These are phyloP conservation scores for Echinochloa phyllopogon DNA, from an alignment of 176 grass and related monocot species.

Conservation along the genomic window DNA sequence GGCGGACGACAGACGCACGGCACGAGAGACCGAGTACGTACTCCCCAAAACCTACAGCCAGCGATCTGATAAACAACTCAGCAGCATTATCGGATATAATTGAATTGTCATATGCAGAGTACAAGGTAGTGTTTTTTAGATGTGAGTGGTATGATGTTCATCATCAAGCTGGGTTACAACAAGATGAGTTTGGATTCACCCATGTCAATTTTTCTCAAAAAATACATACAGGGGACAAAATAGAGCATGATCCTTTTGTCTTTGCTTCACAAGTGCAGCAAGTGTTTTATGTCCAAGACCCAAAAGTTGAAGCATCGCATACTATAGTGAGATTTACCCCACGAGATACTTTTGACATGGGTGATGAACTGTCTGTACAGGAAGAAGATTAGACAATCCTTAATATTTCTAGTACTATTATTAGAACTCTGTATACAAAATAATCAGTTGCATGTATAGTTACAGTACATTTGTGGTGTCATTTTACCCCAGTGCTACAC, in stretches of 20 bases:
- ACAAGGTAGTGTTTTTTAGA: background rate
- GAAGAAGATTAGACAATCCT: no score
- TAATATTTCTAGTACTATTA: no score
- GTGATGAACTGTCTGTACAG: no score
- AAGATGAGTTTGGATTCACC: background rate
- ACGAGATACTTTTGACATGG: background rate
- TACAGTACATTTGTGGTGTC: no score
- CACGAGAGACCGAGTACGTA: no score
- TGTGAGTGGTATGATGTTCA: slow-evolving; percentile 7
- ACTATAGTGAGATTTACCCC: background rate
- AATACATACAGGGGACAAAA: background rate
- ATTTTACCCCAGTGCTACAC: no score
- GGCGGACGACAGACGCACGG: no score
- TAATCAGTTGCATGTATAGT: no score
- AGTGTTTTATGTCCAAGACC: background rate
- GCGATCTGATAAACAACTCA: no score
- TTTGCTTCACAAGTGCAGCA: background rate
- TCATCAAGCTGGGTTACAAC: background rate
- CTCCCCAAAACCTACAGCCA: no score
- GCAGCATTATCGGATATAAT: background rate
- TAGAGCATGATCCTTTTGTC: background rate
- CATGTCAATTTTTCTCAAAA: background rate
- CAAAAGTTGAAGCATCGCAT: background rate
- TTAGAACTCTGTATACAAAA: no score
- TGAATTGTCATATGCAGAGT: background rate